phyloP scores from a whole-genome alignment of 352 stramenopile genomes.

The Paralagenidium karlingii region DNA sequence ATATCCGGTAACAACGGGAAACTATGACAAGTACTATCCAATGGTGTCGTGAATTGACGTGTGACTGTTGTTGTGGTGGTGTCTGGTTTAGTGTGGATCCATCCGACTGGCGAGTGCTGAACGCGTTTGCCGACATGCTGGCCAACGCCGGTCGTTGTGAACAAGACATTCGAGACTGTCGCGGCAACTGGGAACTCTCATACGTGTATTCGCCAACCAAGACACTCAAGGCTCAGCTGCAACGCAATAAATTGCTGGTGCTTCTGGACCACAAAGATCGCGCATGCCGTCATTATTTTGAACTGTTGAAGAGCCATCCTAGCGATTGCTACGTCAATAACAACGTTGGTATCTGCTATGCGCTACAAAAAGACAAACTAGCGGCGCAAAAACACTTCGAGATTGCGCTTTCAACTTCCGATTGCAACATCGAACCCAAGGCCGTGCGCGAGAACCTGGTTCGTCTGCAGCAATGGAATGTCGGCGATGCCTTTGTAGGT shows the following conservation, averaged over 20 bases:
- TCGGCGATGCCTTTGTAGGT: no score
- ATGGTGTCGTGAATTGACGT: slow-evolving; percentile 2
- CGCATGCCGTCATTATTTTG: slow-evolving; percentile 11
- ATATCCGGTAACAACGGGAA: slow-evolving; percentile 14
- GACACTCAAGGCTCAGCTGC: slow-evolving; percentile 15
- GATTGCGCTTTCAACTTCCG: no score
- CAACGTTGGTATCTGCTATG: slow-evolving; percentile 13
- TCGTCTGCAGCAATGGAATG: no score
- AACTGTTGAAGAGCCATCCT: slow-evolving; percentile 7
- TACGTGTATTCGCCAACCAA: slow-evolving; percentile 11
- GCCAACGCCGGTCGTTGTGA: slow-evolving; percentile 1
- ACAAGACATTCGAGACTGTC: neutral
- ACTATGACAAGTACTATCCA: no score
- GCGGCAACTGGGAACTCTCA: slow-evolving; percentile 8
- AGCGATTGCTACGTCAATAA: slow-evolving; percentile 13
- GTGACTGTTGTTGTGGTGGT: slow-evolving; percentile 1
- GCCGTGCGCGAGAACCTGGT: no score
- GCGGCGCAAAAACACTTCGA: no score
- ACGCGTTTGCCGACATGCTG: slow-evolving; percentile 5
- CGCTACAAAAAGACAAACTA: neutral
- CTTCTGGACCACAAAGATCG: slow-evolving; percentile 2
- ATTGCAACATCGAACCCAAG: no score
- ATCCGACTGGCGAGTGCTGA: slow-evolving; percentile 37
- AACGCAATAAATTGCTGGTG: slow-evolving; percentile 10
- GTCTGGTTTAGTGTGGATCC: slow-evolving; percentile 19